Evolutionary conservation across 176 grass and related monocot genomes (phyloP), one percentile per base, ranked within the genome.

Genomic region (Chloris gayana): DNA sequence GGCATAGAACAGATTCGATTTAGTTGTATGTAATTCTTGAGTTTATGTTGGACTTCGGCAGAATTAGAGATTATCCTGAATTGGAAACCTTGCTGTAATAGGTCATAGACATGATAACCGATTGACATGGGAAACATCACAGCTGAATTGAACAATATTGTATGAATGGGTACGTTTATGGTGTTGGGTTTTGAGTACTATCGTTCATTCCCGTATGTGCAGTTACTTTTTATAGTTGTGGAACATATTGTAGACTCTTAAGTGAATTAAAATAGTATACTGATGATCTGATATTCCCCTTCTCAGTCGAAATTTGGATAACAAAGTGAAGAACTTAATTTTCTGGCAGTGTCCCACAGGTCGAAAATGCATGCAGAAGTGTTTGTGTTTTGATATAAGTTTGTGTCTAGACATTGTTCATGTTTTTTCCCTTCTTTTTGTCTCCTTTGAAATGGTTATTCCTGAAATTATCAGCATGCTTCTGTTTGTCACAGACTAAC

Each of bases 401-500:
- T 1, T 32, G 49, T 78, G 32, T 32, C 31, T 50, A 50, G 39
- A 50, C 22, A n/a, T n/a, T n/a, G 39, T 38, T 76, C 67, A 4
- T 64, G 3, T 50, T 80, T 73, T 79, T 6, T 25, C 18, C 53
- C 11, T 14, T 31, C 34, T 73, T 5, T 1, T 26, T 72, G 57
- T 0, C n/a, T 67, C 25, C 61, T 73, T 11, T 33, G 15, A 33
- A 33, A 9, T 72, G 24, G 39, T 68, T 80, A 38, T 70, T 34
- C 27, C 32, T 59, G 14, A 69, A 80, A 76, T 59, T 41, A 19
- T 44, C 26, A 61, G 6, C 61, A 71, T 80, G 13, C 21, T 89
- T 76, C 67, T 83, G 63, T 80, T 80, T 80, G 5, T 14, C 56
- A n/a, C 71, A 60, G 18, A 56, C 37, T 70, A 82, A 78, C 41